Percentiles rank a stretch among this genome's conserved stretches.
These are phyloP conservation scores for Penicillium silybi DNA, from an alignment of 495 filamentous ascomycete species.

Conservation along the genomic window DNA sequence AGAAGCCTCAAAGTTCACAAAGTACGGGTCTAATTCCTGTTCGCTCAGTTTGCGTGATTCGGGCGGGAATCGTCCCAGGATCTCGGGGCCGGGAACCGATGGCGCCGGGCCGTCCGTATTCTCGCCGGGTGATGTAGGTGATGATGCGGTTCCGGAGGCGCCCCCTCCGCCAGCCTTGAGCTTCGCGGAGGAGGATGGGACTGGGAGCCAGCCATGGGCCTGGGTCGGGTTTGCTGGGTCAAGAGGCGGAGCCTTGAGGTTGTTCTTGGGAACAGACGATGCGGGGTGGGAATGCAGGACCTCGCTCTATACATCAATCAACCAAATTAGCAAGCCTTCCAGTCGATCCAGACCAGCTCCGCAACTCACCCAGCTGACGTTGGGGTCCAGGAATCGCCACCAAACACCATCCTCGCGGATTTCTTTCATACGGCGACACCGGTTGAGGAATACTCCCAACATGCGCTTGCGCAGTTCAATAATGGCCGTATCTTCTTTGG, in stretches of 20 bases:
- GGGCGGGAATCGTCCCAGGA: conserved; percentile 80
- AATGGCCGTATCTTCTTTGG: conserved; percentile 93
- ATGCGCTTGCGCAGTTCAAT: conserved; percentile 96
- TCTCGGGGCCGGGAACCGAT: conserved; percentile 58
- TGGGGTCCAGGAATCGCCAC: conserved; percentile 96
- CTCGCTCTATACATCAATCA: conserved; percentile 60
- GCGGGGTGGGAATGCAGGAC: conserved; percentile 87
- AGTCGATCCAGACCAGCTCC: neutral
- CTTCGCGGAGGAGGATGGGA: conserved; percentile 80
- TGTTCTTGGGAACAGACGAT: conserved; percentile 86
- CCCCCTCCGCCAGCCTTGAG: conserved; percentile 52
- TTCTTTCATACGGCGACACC: conserved; percentile 89
- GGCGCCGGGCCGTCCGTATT: conserved; percentile 38
- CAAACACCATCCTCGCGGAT: conserved; percentile 91
- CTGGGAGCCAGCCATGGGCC: conserved; percentile 83
- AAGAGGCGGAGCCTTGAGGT: conserved; percentile 87
- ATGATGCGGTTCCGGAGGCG: conserved; percentile 40
- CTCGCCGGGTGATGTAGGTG: conserved; percentile 52
- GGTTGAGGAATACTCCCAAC: conserved; percentile 90
- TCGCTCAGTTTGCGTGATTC: conserved; percentile 71
- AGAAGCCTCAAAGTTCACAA: conserved; percentile 81
- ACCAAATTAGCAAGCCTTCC: neutral
- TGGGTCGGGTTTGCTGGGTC: conserved; percentile 85
- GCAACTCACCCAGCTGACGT: conserved; percentile 86
- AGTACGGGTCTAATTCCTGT: conserved; percentile 91